Percentiles rank a stretch among this genome's conserved stretches.
phyloP scores from a whole-genome alignment of 2,329 filamentous ascomycete genomes.

The Leptoxyphium fumago region DNA sequence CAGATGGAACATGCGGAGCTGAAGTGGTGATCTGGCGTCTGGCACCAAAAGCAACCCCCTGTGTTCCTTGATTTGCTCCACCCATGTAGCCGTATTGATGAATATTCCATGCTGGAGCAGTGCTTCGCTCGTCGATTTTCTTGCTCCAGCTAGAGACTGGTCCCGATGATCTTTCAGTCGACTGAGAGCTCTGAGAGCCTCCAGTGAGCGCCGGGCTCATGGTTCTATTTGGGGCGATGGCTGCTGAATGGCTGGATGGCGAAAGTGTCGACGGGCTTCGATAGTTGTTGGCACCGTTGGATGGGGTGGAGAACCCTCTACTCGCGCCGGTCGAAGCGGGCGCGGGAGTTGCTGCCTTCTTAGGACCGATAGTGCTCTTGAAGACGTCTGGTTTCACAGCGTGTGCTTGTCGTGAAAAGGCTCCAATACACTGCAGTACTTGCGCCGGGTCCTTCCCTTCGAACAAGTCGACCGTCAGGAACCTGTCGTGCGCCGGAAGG shows the following conservation, averaged over 20 bases:
- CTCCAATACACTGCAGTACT: conserved; percentile 79
- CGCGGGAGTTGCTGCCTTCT: conserved; percentile 35
- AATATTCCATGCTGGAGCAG: conserved; percentile 92
- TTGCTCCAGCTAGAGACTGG: conserved; percentile 85
- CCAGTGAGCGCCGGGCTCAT: conserved; percentile 34
- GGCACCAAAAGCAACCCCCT: conserved; percentile 83
- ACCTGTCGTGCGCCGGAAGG: conserved; percentile 85
- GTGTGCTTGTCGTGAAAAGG: conserved; percentile 81
- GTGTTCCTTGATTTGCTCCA: conserved; percentile 86
- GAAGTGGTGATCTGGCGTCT: conserved; percentile 83
- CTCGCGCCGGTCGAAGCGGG: conserved; percentile 8
- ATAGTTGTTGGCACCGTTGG: conserved; percentile 1
- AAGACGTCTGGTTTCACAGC: conserved; percentile 59
- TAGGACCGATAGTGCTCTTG: conserved; percentile 60
- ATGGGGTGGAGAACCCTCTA: conserved; percentile 6
- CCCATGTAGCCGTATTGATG: conserved; percentile 98
- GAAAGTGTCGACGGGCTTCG: conserved; percentile 1
- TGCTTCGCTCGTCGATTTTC: conserved; percentile 63
- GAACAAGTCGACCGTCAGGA: conserved; percentile 92
- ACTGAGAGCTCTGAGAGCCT: conserved; percentile 43
- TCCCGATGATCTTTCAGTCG: conserved; percentile 34
- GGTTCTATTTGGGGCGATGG: conserved; percentile 18
- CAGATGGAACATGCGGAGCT: conserved; percentile 60
- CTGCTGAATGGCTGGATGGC: conserved; percentile 10
- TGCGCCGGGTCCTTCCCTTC: conserved; percentile 93